phyloP scores from a whole-genome alignment of 768 basidiomycete species.

The Lactifluus volemus region DNA sequence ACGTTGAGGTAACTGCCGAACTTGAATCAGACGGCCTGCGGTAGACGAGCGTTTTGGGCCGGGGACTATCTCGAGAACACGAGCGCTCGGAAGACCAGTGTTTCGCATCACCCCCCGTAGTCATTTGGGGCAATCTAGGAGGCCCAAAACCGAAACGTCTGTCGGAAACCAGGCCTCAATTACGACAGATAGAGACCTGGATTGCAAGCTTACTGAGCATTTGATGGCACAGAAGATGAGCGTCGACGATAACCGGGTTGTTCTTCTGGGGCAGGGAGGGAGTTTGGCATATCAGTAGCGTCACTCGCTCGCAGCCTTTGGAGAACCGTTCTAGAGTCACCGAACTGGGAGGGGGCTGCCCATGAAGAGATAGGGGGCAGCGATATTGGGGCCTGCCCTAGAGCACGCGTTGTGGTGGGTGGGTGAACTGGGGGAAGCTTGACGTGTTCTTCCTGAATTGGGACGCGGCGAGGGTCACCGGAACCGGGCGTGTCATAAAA shows the following conservation, averaged over 20 bases:
- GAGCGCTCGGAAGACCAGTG: constrained; percentile 15
- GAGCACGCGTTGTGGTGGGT: constrained; percentile 24
- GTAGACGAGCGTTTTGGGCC: constrained; percentile 1
- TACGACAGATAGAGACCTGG: background rate
- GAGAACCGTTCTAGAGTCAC: constrained; percentile 17
- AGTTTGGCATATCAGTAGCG: background rate
- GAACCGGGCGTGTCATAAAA: constrained; percentile 19
- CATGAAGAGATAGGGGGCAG: constrained; percentile 52
- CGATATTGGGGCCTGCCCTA: constrained; percentile 38
- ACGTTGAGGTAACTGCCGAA: constrained; percentile 16
- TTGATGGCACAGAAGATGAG: constrained; percentile 7
- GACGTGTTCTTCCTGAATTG: constrained; percentile 30
- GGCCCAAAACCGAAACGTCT: background rate
- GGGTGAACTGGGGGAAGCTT: constrained; percentile 36
- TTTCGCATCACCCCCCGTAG: constrained; percentile 4
- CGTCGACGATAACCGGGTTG: constrained; percentile 4
- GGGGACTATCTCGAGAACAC: background rate
- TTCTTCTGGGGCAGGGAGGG: background rate
- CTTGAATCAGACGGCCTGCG: constrained; percentile 12
- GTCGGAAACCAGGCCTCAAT: background rate
- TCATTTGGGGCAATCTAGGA: background rate
- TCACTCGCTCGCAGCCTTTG: constrained; percentile 14
- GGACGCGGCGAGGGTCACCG: constrained; percentile 12
- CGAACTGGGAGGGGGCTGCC: constrained; percentile 6
- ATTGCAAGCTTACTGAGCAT: constrained; percentile 2